Base-by-base conservation (phyloP, 768 basidiomycete species). In the Trametes elegans region DNA sequence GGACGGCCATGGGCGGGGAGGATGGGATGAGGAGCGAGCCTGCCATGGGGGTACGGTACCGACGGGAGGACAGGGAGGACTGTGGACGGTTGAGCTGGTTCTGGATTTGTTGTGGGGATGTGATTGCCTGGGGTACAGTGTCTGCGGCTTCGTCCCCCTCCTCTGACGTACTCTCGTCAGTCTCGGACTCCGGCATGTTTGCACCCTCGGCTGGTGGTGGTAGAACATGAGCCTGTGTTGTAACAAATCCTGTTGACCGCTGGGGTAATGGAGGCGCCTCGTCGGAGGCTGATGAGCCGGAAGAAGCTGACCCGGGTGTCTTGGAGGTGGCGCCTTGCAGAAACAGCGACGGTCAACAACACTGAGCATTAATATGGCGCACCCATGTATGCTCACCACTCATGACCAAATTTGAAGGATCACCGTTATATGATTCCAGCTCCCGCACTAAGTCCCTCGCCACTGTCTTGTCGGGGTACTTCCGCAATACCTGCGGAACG, bases 391-490 rank as follows among this genome's bases (percentile, higher is more conserved):
- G 60, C 77, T 35, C 65, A 92, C 90, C 80, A 59, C 86, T 89
- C 63, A 82, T 73, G 27, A 84, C 77, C 26, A 88, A 73, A 62
- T 85, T 81, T 19, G 77, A 73, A 18, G 85, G 79, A 66, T 87
- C 85, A 27, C 82, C 83, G n/a, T 79, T 79, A 63, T 84, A 92
- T 13, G 88, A 82, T 60, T 87, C 87, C 19, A 94, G 70, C 71
- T 94, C 92, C 57, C 83, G 76, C 11, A 90, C 84, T 31, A 92
- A 77, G 62, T 85, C 81, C 71, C 74, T 81, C 31, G 91, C 90
- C 21, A 84, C 74, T 0, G 89, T 90, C 68, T 86, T 88, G 64
- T 91, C 90, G 0, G 92, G 88, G 64, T 94, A 91, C 68, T 84
- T 88, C 57, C 84, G 77, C 55, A 93, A 72, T 18, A 89, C 85